Base-by-base conservation (phyloP, 2,329 filamentous ascomycete genomes). In the Cryphonectria parasitica region DNA sequence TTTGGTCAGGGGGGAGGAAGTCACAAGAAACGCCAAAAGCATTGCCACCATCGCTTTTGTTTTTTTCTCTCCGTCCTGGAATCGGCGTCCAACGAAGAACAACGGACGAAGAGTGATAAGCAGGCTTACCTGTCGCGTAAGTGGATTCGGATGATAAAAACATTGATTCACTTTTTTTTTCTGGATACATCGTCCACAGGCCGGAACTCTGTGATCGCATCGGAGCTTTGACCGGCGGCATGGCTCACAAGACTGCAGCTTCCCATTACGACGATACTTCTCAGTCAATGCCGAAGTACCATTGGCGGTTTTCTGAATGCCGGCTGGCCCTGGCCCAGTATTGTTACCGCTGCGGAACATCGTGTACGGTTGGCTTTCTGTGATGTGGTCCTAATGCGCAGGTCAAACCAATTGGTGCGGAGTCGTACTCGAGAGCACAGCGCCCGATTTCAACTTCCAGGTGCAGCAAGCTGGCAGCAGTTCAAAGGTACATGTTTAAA, bases 181-280 rank as follows among this genome's bases (percentile, higher is more conserved):
- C 73, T 72, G 78, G 54, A 80, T 73, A 70, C 79, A 80, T 39
- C 78, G 75, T 63, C 76, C 76, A 67, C 79, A 80, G 39, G 71
- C 72, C 28, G 79, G 79, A n/a, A 80, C 75, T 67, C 76, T 74
- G 74, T 80, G 79, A 71, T 80, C 79, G 71, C 79, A 80, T 66
- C 75, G 76, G 45, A 80, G 74, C 71, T 80, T 80, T 66, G 77
- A 78, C 73, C 78, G 77, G 68, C 79, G 77, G 74, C 75, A 77
- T 64, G 76, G 76, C 71, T 79, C 77, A 49, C 77, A 79, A 34
- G 77, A 80, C 74, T 80, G 79, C 36, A 80, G 68, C 73, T 79
- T 80, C 22, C 79, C 78, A 71, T 80, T 80, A 28, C 79, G 77
- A 60, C 79, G 74, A 64, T 80, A 79, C 66, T 75, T 79, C 39